Evolutionary conservation across 2,329 filamentous ascomycete genomes (phyloP).

Genomic region (Myriosclerotinia duriaeana): DNA sequence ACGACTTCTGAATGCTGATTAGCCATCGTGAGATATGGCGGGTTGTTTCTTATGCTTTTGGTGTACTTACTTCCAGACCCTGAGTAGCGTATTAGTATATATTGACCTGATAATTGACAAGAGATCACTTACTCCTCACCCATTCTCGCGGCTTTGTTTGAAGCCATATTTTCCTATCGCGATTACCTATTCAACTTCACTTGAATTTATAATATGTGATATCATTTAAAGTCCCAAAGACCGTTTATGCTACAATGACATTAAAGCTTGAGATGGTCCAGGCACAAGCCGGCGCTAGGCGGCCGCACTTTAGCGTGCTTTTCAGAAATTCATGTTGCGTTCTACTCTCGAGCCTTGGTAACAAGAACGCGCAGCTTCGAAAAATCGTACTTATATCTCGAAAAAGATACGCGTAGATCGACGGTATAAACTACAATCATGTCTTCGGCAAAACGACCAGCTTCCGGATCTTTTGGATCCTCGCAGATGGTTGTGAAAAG

Average conservation of each 20-base stretch:
- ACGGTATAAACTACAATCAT: conserved; percentile 48
- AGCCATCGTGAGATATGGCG: conserved; percentile 38
- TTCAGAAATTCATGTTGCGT: conserved; percentile 20
- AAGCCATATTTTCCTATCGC: conserved; percentile 47
- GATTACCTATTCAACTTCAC: background rate
- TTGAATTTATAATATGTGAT: conserved; percentile 15
- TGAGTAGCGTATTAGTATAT: conserved; percentile 35
- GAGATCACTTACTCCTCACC: conserved; percentile 67
- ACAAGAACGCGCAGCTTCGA: conserved; percentile 16
- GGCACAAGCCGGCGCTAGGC: conserved; percentile 17
- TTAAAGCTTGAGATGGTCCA: conserved; percentile 15
- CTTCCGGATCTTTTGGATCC: conserved; percentile 76
- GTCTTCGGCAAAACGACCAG: conserved; percentile 89
- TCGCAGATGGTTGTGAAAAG: conserved; percentile 85
- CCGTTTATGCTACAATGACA: background rate
- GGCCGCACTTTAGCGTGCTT: conserved; percentile 22
- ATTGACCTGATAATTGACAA: background rate
- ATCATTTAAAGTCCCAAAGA: background rate
- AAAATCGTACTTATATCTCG: background rate
- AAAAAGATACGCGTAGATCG: background rate
- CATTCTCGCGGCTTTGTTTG: conserved; percentile 66
- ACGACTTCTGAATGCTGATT: conserved; percentile 63
- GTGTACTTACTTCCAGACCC: conserved; percentile 43
- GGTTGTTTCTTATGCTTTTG: conserved; percentile 4
- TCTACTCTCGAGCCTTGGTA: background rate